Base-by-base conservation (phyloP, 2,329 filamentous ascomycete genomes). In the Colletotrichum melonis region DNA sequence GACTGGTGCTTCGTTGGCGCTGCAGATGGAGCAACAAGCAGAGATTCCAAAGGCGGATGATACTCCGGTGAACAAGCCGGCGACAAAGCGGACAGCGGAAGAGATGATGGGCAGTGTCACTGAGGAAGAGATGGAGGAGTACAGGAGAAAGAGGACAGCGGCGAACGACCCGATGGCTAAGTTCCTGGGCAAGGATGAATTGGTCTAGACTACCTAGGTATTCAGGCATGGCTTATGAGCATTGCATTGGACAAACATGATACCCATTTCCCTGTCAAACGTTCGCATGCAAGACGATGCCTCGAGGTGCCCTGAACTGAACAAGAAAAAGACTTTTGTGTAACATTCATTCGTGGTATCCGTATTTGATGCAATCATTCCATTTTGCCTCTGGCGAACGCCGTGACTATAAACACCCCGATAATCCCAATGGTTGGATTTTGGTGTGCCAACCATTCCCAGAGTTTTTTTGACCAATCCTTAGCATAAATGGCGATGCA, bases 91-190 rank as follows among this genome's bases (percentile, higher is more conserved):
- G 57, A 94, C 92, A 1, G 84, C 94, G 35, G 91, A 94, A 68
- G 94, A 97, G 80, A 92, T 97, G 88, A 91, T 93, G 78, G 90
- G 90, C 26, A 94, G 93, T 1, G 88, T 97, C 14, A 92, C 92
- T 0, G 94, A 97, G 79, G 93, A 93, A 69, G 95, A 98, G 76
- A 89, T 98, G 85, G 95, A 98, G 71, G 91, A 93, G 73, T 98
- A 97, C 81, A 90, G 95, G 77, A 89, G 91, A 76, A 95, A 95
- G 80, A 88, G 92, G 75, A 89, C 91, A 64, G 91, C 90, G 32
- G 91, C 92, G 1, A 90, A 94, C 75, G 95, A 98, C 84, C 95
- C 95, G 0, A 98, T 98, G 95, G 94, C 94, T 1, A 92, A 91
- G 6, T 90, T 94, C 77, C 82, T 97, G 58, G 93, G 93, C 28